phyloP scores from a whole-genome alignment of 768 basidiomycete species.

The Naganishia friedmannii region DNA sequence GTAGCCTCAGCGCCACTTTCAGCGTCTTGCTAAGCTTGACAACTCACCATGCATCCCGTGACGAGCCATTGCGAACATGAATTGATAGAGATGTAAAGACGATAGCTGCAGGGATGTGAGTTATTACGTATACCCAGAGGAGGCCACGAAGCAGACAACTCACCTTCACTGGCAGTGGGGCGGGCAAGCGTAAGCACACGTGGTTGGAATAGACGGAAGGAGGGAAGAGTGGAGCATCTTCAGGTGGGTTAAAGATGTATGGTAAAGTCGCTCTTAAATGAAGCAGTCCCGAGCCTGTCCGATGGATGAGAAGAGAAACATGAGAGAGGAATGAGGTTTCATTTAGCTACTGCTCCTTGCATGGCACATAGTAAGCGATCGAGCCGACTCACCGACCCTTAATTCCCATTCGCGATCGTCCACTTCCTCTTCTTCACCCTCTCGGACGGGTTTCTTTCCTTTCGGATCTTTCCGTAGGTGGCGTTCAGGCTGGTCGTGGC shows the following conservation, averaged over 20 bases:
- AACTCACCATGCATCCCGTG: constrained; percentile 49
- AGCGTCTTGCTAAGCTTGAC: neutral
- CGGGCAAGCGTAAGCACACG: constrained; percentile 45
- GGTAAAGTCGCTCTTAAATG: constrained; percentile 48
- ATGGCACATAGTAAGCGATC: neutral
- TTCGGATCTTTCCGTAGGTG: constrained; percentile 35
- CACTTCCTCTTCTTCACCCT: constrained; percentile 41
- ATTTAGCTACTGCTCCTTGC: neutral
- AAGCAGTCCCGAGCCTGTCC: constrained; percentile 39
- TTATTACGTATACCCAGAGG: neutral
- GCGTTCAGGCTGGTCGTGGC: neutral
- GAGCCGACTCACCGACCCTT: constrained; percentile 43
- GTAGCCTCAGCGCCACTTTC: neutral
- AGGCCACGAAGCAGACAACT: constrained; percentile 18
- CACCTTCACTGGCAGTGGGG: constrained; percentile 48
- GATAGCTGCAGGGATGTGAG: constrained; percentile 35
- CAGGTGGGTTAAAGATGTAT: constrained; percentile 40
- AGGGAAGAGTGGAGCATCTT: constrained; percentile 40
- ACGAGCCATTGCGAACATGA: constrained; percentile 46
- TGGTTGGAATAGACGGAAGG: constrained; percentile 46
- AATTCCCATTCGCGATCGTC: constrained; percentile 50
- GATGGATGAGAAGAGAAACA: neutral
- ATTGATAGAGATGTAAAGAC: constrained; percentile 42
- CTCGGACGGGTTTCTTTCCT: constrained; percentile 31
- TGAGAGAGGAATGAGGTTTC: neutral